Base-by-base conservation (phyloP, 768 basidiomycete species). In the Russula sp. region DNA sequence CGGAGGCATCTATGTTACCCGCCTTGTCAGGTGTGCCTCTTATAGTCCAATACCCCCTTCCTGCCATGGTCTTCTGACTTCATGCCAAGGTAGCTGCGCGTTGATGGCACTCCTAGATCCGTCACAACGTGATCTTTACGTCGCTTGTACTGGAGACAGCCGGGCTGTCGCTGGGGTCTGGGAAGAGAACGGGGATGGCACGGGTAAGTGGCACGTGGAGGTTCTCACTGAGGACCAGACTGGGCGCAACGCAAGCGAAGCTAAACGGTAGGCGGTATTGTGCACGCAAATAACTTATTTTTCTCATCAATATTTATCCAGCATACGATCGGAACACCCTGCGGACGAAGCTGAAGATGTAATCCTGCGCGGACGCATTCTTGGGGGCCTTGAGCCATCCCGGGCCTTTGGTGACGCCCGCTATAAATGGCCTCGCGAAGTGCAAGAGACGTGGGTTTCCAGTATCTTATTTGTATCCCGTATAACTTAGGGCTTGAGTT, bases 171-270 rank as follows among this genome's bases (percentile, higher is more conserved):
- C 96, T 22, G 97, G 97, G 20, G 82, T 92, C 41, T 95, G 90
- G 88, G 86, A 91, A 65, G 80, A 83, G 54, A 79, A 79, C 5
- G 73, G 72, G 3, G 81, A 85, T 64, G 86, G 84, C 4, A 76
- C 79, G 56, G 90, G 90, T 11, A 79, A 77, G 56, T 99, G 97
- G 97, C 82, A 86, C 49, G 88, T 94, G 35, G 93, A 97, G 71
- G 91, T 91, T n/a, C 78, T 99, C 64, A 92, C 83, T 34, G 93
- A 98, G 73, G 97, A 98, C 70, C 95, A 98, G 77, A 98, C 95
- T 7, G 97, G 93, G 42, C 83, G 92, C 66, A 98, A 93, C 70
- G 85, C 82, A 16, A 86, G 83, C 49, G 97, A 99, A 74, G 76
- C 88, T 29, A 81, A 81, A 71, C 83, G 94, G 95, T 94, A 67